These are phyloP conservation scores for Zoysia matrella DNA, from an alignment of 202 grass and related monocot species.

Conservation along the genomic window DNA sequence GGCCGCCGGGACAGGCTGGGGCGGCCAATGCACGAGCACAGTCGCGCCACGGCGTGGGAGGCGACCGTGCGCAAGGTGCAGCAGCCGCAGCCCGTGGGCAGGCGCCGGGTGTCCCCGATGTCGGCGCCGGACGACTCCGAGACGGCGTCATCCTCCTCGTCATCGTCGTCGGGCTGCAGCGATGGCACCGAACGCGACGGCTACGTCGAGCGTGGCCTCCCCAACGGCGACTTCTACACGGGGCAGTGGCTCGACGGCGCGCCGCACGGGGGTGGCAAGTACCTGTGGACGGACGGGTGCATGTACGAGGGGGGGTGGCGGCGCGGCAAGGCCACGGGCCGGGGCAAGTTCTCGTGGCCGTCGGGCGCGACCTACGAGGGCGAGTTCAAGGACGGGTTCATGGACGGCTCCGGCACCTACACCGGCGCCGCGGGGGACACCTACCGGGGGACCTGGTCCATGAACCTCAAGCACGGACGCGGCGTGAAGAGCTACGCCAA, in stretches of 20 bases:
- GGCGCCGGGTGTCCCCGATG: too few relatives aligned
- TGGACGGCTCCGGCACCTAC: slow-evolving; percentile 91
- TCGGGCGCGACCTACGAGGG: too few relatives aligned
- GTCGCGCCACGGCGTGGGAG: too few relatives aligned
- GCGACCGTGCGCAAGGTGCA: too few relatives aligned
- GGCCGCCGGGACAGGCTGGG: too few relatives aligned
- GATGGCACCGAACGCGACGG: slow-evolving; percentile 28
- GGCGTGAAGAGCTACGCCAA: slow-evolving; percentile 90
- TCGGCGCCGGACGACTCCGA: too few relatives aligned
- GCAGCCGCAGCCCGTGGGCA: too few relatives aligned
- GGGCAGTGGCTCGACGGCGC: slow-evolving; percentile 76
- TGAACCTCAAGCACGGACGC: slow-evolving; percentile 94
- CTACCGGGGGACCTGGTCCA: slow-evolving; percentile 80
- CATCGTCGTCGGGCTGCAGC: slow-evolving; percentile 43
- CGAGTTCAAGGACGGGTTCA: slow-evolving; percentile 8
- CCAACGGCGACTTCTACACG: not conserved
- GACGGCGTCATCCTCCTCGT: slow-evolving; percentile 44
- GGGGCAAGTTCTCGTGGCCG: too few relatives aligned
- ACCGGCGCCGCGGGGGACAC: slow-evolving; percentile 91
- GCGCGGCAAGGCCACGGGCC: too few relatives aligned
- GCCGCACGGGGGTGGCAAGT: slow-evolving; percentile 82
- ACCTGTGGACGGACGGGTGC: slow-evolving; percentile 96
- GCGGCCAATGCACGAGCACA: too few relatives aligned
- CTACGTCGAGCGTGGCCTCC: slow-evolving; percentile 72
- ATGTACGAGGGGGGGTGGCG: slow-evolving; percentile 25